phyloP scores from a whole-genome alignment of 352 stramenopile genomes.

The Globisporangium megalacanthum region DNA sequence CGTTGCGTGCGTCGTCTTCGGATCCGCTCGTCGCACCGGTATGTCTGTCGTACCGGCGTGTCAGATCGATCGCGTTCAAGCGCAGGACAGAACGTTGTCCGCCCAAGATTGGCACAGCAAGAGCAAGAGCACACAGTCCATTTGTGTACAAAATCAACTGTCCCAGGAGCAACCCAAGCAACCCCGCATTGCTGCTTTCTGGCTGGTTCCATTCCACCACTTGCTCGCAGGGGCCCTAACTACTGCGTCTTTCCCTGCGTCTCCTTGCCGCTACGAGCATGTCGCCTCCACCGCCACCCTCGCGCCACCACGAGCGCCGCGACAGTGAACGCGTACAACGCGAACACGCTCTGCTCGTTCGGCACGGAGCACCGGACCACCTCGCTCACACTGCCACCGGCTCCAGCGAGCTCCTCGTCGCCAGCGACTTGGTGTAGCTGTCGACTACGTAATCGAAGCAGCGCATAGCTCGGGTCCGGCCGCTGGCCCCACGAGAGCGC shows the following conservation, averaged over 20 bases:
- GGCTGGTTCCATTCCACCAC: too few species aligned
- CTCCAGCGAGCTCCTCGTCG: neutral
- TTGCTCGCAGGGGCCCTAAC: too few species aligned
- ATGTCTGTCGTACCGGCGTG: too few species aligned
- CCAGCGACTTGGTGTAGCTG: neutral
- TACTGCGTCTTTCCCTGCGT: conserved; percentile 11
- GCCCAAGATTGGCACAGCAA: too few species aligned
- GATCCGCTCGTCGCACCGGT: too few species aligned
- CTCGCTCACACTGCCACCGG: neutral
- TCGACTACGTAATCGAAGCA: conserved; percentile 28
- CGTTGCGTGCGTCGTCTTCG: too few species aligned
- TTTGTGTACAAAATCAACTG: too few species aligned
- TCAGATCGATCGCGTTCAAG: too few species aligned
- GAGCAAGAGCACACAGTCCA: too few species aligned
- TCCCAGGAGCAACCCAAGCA: too few species aligned
- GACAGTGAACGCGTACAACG: conserved; percentile 20
- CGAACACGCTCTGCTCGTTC: conserved; percentile 31
- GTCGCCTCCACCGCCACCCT: conserved; percentile 5
- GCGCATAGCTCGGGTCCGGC: conserved; percentile 66
- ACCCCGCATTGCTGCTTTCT: too few species aligned
- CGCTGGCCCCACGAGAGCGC: conserved; percentile 80
- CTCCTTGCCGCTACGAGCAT: neutral
- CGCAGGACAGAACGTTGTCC: too few species aligned
- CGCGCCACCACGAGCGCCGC: conserved; percentile 13
- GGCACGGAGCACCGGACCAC: conserved; percentile 31